Conservation (phyloP, 805 yeast species). For the Brettanomyces custersianus region DNA sequence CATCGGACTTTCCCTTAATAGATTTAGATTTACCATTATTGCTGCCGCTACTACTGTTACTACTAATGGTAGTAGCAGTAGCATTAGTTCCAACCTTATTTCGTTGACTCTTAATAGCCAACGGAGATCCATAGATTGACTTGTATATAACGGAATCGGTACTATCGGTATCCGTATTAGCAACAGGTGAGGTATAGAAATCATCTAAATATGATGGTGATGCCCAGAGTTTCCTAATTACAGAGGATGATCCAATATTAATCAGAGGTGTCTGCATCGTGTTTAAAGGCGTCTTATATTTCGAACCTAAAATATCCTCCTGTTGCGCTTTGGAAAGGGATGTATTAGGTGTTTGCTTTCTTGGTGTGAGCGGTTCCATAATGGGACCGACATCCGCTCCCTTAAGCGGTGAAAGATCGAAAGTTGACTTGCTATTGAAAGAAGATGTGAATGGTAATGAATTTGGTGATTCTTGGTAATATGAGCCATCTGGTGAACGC, state of each 20-base stretch:
- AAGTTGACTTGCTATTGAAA: slow-evolving; percentile 55
- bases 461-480: slow-evolving; percentile 17
- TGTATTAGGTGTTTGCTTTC: slow-evolving; percentile 8
- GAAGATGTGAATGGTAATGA: slow-evolving; percentile 49
- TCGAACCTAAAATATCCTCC: slow-evolving; percentile 9
- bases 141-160: slow-evolving; percentile 19
- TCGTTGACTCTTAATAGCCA: slow-evolving; percentile 11
- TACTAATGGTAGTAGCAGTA: not conserved
- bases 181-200: slow-evolving; percentile 47
- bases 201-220: slow-evolving; percentile 63
- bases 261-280: slow-evolving; percentile 14
- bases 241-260: slow-evolving; percentile 26
- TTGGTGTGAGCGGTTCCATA: slow-evolving; percentile 57
- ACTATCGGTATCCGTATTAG: slow-evolving; percentile 2
- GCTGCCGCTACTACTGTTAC: not conserved
- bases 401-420: slow-evolving; percentile 54
- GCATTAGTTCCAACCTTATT: not conserved
- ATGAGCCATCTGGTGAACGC: slow-evolving; percentile 28
- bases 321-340: slow-evolving; percentile 5
- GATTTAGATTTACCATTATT: not conserved
- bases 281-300: slow-evolving; percentile 22
- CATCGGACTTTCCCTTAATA: not conserved
- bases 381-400: slow-evolving; percentile 49
- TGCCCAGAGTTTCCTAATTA: slow-evolving; percentile 48
- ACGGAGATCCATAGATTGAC: slow-evolving; percentile 29